Percentiles rank a stretch among this genome's conserved stretches.
Evolutionary conservation across 805 yeast species (phyloP).

Genomic region (Lipomyces yamanashiensis): DNA sequence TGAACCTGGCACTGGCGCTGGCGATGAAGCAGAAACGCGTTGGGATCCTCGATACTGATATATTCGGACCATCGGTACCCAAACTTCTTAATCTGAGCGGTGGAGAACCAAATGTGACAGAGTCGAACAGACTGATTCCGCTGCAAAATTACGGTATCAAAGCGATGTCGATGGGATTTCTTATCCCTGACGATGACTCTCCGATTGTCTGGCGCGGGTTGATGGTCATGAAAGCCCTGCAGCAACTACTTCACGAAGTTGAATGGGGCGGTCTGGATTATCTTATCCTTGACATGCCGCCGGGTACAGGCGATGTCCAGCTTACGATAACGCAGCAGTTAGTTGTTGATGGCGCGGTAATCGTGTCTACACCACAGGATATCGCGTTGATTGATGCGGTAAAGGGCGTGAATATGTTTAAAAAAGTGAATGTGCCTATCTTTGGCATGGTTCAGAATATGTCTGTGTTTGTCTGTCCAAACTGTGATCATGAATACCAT

Average conservation of each 20-base stretch:
- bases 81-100: conserved; percentile 68
- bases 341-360: conserved; percentile 76
- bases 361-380: conserved; percentile 87
- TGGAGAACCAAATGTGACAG: conserved; percentile 59
- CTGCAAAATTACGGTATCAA: conserved; percentile 73
- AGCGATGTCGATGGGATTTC: conserved; percentile 89
- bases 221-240: conserved; percentile 84
- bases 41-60: conserved; percentile 78
- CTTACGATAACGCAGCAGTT: conserved; percentile 79
- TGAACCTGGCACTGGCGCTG: conserved; percentile 69
- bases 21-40: conserved; percentile 57
- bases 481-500: conserved; percentile 73
- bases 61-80: conserved; percentile 86
- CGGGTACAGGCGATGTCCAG: conserved; percentile 90
- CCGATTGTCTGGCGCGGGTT: conserved; percentile 86
- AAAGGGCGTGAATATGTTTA: conserved; percentile 79
- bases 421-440: conserved; percentile 71
- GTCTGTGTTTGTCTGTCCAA: conserved; percentile 77
- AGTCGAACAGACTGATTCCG: conserved; percentile 57
- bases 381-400: conserved; percentile 79
- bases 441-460: conserved; percentile 81
- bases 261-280: conserved; percentile 72
- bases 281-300: conserved; percentile 82
- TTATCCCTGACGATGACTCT: conserved; percentile 65
- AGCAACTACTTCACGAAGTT: conserved; percentile 82